Evolutionary conservation across 805 yeast species (phyloP).

Genomic region (Yarrowia sp.): DNA sequence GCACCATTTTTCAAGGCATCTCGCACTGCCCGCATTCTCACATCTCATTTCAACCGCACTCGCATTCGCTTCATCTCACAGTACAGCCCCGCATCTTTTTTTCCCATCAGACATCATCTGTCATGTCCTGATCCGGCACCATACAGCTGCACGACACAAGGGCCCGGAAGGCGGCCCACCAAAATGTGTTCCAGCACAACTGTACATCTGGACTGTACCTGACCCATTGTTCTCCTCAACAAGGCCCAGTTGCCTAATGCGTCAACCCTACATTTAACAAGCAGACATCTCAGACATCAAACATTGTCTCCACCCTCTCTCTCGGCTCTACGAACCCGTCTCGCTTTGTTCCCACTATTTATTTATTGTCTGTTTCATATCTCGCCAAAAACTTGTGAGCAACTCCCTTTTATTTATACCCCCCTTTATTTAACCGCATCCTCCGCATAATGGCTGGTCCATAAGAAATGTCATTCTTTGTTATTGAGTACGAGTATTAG

Average conservation of each 20-base stretch:
- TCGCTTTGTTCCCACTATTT: neutral
- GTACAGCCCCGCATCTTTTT: too few relatives aligned
- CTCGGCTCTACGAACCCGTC: neutral
- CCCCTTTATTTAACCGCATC: too few relatives aligned
- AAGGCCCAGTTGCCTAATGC: neutral
- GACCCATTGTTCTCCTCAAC: neutral
- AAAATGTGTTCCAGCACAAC: too few relatives aligned
- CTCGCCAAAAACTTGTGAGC: neutral
- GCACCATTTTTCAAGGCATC: too few relatives aligned
- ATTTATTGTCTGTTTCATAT: neutral
- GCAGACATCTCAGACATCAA: neutral
- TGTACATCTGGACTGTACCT: neutral
- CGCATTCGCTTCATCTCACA: too few relatives aligned
- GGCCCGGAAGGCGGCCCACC: neutral
- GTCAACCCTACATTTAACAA: neutral
- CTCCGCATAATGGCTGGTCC: constrained; percentile 21
- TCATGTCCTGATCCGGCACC: neutral
- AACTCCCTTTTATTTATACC: neutral
- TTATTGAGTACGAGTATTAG: neutral
- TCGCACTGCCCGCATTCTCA: too few relatives aligned
- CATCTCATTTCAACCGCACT: too few relatives aligned
- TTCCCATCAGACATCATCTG: too few relatives aligned
- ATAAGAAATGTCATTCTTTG: neutral
- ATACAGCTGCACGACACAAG: neutral
- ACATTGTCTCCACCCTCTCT: neutral